Evolutionary conservation across 805 yeast genomes (phyloP), one percentile per base, ranked within the genome.

Genomic region (Candida parachauliodes): DNA sequence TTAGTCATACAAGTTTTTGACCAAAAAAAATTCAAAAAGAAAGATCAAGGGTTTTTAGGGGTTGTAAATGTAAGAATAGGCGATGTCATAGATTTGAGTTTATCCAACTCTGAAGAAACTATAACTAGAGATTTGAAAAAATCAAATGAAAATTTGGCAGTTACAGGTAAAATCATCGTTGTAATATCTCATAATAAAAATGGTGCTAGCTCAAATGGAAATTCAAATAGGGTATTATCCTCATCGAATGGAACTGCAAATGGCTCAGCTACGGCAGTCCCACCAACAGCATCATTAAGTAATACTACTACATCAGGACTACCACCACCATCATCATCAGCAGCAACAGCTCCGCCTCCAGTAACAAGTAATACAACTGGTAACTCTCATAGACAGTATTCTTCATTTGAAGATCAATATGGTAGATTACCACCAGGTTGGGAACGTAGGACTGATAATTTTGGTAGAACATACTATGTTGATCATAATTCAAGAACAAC

Each of bases 401-500:
- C 95, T 4, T 87, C 98, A 2, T 93, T 93, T 59, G 98, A 93
- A 64, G 99, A 93, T 65, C 98, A 91, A 60, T 79, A 81, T 52
- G 99, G 99, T 29, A 75, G 96, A 56, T 72, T 93, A 49, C 99
- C 98, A 3, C 88, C 96, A 5, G 99, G 99, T 3, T 93, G 98
- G 98, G 99, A 93, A 63, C 81, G 98, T 51, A 78, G 98, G 65
- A 89, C 98, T 1, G 99, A 93, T 61, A 88, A 88, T 60, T 86
- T 88, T 54, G 98, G 98, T 20, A 79, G 99, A 56, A 91, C 98
- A 1, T 93, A 93, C 64, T 93, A 91, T 58, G 98, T 93, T 25
- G 99, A 93, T 65, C 99, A 93, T 66, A 88, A 91, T 61, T 86
- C 96, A 15, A 81, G 97, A 65, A 86, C 96, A 7, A 93, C 99